Percentiles rank a stretch among this genome's conserved stretches.
These are phyloP conservation scores for Microsporum audouinii DNA, from an alignment of 2,329 filamentous ascomycete species.

Conservation along the genomic window DNA sequence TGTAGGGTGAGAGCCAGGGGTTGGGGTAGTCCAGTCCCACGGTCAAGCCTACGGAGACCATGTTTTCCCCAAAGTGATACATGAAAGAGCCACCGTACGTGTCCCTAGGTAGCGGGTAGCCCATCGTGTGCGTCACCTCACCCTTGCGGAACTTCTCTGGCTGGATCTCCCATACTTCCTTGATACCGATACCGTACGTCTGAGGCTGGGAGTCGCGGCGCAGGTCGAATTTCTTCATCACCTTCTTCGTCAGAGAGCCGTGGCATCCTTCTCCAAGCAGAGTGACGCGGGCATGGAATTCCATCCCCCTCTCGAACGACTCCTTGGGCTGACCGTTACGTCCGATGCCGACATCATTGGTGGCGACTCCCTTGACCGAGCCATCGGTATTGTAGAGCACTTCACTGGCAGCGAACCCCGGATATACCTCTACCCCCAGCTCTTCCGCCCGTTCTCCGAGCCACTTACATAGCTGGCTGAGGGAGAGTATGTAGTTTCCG, in stretches of 20 bases:
- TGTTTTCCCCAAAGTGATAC: constrained; percentile 98
- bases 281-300: constrained; percentile 86
- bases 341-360: constrained; percentile 81
- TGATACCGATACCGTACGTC: constrained; percentile 87
- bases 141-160: constrained; percentile 87
- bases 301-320: constrained; percentile 91
- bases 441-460: constrained; percentile 94
- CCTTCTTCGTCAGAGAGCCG: constrained; percentile 86
- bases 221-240: constrained; percentile 87
- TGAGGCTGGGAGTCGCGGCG: constrained; percentile 81
- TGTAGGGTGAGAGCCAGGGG: constrained; percentile 89
- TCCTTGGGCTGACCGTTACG: constrained; percentile 77
- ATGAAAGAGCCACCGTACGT: constrained; percentile 98
- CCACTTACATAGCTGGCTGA: constrained; percentile 95
- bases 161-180: constrained; percentile 94
- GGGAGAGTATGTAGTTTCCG: constrained; percentile 91
- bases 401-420: constrained; percentile 89
- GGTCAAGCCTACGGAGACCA: constrained; percentile 84
- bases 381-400: constrained; percentile 78
- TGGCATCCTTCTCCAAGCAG: constrained; percentile 93
- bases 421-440: constrained; percentile 87
- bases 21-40: constrained; percentile 92
- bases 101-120: constrained; percentile 75
- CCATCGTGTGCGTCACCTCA: constrained; percentile 77
- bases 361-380: constrained; percentile 85